phyloP scores from a whole-genome alignment of 352 stramenopile species.

The Pseudoperonospora humuli region DNA sequence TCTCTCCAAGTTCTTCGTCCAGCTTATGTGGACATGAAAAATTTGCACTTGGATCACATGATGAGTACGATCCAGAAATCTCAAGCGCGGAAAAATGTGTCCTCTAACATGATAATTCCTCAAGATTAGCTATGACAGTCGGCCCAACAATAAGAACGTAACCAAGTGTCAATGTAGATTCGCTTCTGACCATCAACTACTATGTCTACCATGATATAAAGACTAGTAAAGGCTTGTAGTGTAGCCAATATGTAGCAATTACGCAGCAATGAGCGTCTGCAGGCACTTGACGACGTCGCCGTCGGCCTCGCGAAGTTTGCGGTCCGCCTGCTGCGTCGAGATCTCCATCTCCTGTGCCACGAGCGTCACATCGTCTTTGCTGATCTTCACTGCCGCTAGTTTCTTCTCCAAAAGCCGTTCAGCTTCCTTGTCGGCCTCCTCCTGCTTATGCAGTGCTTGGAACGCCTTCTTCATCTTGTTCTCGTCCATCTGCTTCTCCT shows the following conservation, averaged over 20 bases:
- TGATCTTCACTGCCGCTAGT: slow-evolving; percentile 72
- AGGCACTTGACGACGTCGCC: slow-evolving; percentile 70
- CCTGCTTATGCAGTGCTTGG: slow-evolving; percentile 61
- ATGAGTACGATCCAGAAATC: slow-evolving; percentile 63
- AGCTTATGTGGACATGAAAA: slow-evolving; percentile 47
- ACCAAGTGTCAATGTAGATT: too few relatives aligned
- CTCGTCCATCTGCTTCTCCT: slow-evolving; percentile 85
- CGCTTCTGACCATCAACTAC: too few relatives aligned
- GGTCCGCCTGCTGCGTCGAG: slow-evolving; percentile 60
- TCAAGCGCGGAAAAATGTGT: slow-evolving; percentile 35
- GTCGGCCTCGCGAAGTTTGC: slow-evolving; percentile 73
- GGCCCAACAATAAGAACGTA: too few relatives aligned
- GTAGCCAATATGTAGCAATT: neutral
- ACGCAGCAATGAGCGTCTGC: slow-evolving; percentile 39
- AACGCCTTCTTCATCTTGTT: slow-evolving; percentile 86
- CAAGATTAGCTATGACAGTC: too few relatives aligned
- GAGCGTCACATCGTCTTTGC: slow-evolving; percentile 74
- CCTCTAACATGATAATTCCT: too few relatives aligned
- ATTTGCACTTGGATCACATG: slow-evolving; percentile 50
- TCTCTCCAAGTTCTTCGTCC: slow-evolving; percentile 52
- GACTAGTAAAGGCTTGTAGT: neutral
- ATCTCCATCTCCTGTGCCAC: slow-evolving; percentile 77
- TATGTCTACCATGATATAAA: too few relatives aligned
- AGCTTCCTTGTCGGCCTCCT: slow-evolving; percentile 78
- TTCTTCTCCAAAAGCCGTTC: slow-evolving; percentile 72